Conservation (phyloP, 192 early-diverging fungal species). For the Backusella circina region DNA sequence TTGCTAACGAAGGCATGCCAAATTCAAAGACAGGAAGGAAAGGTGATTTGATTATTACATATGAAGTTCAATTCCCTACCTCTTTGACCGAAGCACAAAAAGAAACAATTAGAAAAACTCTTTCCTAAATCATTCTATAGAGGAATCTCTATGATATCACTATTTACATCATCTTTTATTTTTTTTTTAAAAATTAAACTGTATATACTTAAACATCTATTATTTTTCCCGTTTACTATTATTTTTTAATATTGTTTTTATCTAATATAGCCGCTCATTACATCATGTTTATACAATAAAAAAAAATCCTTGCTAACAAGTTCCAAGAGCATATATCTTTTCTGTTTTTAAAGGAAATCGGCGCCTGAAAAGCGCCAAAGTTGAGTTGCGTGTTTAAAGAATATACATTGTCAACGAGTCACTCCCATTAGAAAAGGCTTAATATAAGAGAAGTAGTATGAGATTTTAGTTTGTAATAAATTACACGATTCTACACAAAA, state of each 20-base stretch:
- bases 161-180: neutral
- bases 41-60: constrained; percentile 85
- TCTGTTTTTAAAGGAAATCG: too few relatives aligned
- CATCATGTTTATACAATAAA: too few relatives aligned
- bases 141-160: neutral
- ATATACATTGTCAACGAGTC: neutral
- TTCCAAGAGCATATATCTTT: too few relatives aligned
- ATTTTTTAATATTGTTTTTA: neutral
- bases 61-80: constrained; percentile 78
- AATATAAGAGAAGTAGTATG: neutral
- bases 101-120: constrained; percentile 50
- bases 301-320: too few relatives aligned
- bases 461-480: neutral
- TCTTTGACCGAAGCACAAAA: constrained; percentile 69
- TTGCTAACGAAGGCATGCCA: constrained; percentile 91
- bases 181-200: neutral
- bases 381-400: too few relatives aligned
- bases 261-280: too few relatives aligned
- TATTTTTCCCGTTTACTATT: neutral
- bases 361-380: too few relatives aligned
- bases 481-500: neutral
- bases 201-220: neutral
- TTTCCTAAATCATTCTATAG: constrained; percentile 19
- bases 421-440: neutral
- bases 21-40: constrained; percentile 80